Conservation (phyloP, 1,284 basidiomycete genomes). For the Ceratobasidium theobromae region DNA sequence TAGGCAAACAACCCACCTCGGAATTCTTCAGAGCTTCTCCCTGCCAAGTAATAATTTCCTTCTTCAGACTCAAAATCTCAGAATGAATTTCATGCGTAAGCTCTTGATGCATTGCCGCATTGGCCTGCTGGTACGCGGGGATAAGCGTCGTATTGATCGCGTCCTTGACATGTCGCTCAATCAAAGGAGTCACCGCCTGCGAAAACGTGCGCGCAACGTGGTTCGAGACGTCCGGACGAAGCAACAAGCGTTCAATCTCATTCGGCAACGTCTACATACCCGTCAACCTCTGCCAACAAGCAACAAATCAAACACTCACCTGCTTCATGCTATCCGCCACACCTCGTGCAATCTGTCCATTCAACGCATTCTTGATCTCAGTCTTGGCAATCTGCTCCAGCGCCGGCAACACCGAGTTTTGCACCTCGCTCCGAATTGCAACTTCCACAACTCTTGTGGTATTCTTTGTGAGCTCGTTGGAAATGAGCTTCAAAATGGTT, state of each 20-base stretch:
- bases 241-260: conserved; percentile 73
- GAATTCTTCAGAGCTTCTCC: conserved; percentile 70
- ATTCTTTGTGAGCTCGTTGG: conserved; percentile 77
- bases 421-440: conserved; percentile 78
- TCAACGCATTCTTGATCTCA: conserved; percentile 72
- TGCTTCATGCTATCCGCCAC: conserved; percentile 69
- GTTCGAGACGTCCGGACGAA: conserved; percentile 70
- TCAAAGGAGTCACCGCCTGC: conserved; percentile 61
- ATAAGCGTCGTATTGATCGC: conserved; percentile 68
- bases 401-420: conserved; percentile 74
- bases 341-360: conserved; percentile 70
- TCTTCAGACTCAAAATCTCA: conserved; percentile 72
- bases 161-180: conserved; percentile 79
- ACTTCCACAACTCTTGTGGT: conserved; percentile 81
- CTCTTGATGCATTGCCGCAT: conserved; percentile 71
- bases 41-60: conserved; percentile 75
- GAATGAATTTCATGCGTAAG: conserved; percentile 67
- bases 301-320: conserved; percentile 48
- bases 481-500: conserved; percentile 81
- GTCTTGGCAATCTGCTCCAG: conserved; percentile 74
- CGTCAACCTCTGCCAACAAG: not conserved
- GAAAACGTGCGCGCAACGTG: conserved; percentile 73
- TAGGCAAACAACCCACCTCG: conserved; percentile 54
- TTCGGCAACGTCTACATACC: conserved; percentile 60
- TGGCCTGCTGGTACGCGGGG: conserved; percentile 69